Conservation (phyloP, 192 early-diverging fungal genomes). For the Backusella liffmaniae region DNA sequence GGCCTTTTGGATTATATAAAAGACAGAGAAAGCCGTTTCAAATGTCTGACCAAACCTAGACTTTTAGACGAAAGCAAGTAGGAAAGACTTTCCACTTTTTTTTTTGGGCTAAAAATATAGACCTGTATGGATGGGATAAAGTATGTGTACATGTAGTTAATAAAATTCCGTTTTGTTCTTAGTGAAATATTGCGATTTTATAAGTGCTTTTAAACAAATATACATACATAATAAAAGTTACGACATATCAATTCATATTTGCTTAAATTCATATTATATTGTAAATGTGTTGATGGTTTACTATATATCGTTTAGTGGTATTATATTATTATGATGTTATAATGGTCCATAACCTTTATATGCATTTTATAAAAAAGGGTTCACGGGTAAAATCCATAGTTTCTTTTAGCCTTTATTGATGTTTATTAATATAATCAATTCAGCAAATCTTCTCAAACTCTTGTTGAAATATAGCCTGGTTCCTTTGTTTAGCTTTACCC, state of each 20-base stretch:
- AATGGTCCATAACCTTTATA: background rate
- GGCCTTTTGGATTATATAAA: conserved; percentile 15
- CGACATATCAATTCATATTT: no score
- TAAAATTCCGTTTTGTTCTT: background rate
- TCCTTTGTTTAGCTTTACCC: no score
- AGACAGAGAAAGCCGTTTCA: background rate
- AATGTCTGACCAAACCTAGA: background rate
- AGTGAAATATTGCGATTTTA: background rate
- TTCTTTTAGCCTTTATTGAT: no score
- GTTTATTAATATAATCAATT: background rate
- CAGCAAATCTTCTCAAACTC: background rate
- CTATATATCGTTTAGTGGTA: background rate
- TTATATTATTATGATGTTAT: background rate
- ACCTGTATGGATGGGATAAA: background rate
- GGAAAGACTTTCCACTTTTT: background rate
- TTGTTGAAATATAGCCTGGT: no score
- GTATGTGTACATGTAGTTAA: background rate
- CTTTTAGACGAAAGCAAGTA: background rate
- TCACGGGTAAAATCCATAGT: no score
- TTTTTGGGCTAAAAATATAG: background rate
- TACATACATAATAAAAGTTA: background rate
- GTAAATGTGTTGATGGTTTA: background rate
- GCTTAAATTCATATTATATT: background rate
- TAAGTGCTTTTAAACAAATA: background rate
- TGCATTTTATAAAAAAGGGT: background rate